These are phyloP conservation scores for Sarocladium strictum DNA, from an alignment of 2,329 filamentous ascomycete species.

Conservation along the genomic window DNA sequence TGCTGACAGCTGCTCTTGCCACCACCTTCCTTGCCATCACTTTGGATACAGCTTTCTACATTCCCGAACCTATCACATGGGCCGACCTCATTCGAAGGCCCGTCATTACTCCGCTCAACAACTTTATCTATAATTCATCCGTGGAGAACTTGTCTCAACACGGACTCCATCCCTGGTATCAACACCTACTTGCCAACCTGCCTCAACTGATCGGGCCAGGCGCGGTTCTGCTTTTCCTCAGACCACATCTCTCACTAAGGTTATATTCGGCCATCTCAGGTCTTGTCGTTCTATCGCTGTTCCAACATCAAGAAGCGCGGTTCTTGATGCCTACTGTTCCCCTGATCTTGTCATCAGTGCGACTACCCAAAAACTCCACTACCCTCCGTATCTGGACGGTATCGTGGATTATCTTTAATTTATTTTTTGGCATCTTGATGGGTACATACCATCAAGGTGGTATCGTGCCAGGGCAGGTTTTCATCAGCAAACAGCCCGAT, in stretches of 20 bases:
- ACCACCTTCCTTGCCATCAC: constrained; percentile 69
- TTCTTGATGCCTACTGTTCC: constrained; percentile 73
- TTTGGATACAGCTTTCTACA: constrained; percentile 82
- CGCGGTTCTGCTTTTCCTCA: constrained; percentile 51
- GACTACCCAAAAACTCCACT: constrained; percentile 51
- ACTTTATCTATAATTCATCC: constrained; percentile 67
- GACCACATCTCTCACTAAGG: constrained; percentile 52
- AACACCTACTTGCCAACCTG: constrained; percentile 66
- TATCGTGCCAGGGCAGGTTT: constrained; percentile 68
- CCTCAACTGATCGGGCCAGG: constrained; percentile 67
- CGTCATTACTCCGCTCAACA: constrained; percentile 72
- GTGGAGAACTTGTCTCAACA: constrained; percentile 67
- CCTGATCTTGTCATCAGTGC: constrained; percentile 68
- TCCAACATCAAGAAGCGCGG: constrained; percentile 75
- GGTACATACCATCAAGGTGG: constrained; percentile 79
- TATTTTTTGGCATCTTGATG: constrained; percentile 64
- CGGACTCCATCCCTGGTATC: constrained; percentile 73
- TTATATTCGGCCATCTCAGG: constrained; percentile 71
- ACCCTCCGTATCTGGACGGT: constrained; percentile 49
- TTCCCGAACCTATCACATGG: constrained; percentile 56
- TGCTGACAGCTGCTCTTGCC: constrained; percentile 58
- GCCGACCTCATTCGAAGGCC: constrained; percentile 57
- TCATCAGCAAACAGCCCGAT: constrained; percentile 63
- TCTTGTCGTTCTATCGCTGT: constrained; percentile 62
- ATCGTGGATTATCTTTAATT: constrained; percentile 65